Conservation (phyloP, 306 rosid species). For the Cicer yamashitae region DNA sequence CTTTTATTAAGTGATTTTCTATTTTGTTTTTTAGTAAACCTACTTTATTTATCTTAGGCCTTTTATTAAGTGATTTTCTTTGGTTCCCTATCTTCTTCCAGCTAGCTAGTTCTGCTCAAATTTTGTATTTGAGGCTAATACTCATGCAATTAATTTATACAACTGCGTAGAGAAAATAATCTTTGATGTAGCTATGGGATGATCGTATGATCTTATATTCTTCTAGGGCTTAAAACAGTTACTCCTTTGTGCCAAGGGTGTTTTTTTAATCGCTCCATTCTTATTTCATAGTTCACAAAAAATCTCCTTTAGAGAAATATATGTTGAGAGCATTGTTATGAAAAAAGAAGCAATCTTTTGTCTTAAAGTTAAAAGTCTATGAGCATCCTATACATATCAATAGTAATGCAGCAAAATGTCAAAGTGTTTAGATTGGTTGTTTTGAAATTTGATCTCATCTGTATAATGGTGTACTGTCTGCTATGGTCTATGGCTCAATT, state of each 20-base stretch:
- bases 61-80: background rate
- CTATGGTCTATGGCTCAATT: constrained; percentile 1
- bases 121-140: background rate
- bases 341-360: background rate
- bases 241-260: background rate
- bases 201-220: background rate
- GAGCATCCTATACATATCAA: background rate
- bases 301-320: background rate
- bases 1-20: too few relatives aligned
- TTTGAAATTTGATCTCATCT: background rate
- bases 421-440: background rate
- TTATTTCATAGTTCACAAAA: background rate
- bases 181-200: background rate
- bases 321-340: background rate
- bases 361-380: background rate
- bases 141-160: background rate
- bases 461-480: background rate
- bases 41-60: background rate
- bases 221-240: background rate
- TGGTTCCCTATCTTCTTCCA: background rate
- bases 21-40: background rate
- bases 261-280: background rate
- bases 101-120: background rate
- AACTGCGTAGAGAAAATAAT: background rate
- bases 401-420: background rate